Base-by-base conservation (phyloP, 1,139 yeast genomes). In the Citeromyces siamensis region DNA sequence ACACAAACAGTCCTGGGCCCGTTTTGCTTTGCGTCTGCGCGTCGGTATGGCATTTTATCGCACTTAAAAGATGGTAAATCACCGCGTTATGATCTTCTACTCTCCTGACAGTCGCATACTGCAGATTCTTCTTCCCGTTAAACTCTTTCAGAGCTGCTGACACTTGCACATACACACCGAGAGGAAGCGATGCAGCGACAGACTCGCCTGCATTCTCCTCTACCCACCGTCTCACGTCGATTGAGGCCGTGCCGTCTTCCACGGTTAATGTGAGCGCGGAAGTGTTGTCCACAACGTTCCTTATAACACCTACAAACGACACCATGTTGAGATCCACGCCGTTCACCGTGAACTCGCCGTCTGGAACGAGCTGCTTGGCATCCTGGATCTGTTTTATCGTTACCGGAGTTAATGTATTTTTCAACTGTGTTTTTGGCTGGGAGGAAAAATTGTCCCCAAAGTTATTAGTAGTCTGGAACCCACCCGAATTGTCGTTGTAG, bases 211-310 rank as follows among this genome's bases (percentile, higher is more conserved):
- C 64, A 26, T 57, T 50, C 37, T 74, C 75, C 43, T 77, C 77
- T 35, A 72, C 62, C 88, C 93, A 83, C 45, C 70, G 68, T 46
- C 82, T 70, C 32, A 82, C 68, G 34, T 80, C 85, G 17, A 77
- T 61, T 3, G 75, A 64, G 1, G 94, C 94, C 0, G 95, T 81
- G 3, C 95, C 94, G 52, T 88, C 96, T 49, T 85, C 95, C 16
- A 85, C 52, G 19, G 77, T 70, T 40, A 81, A 56, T 10, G 62
- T 59, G 31, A 77, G 59, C 7, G 71, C 64, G 16, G 78, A 64
- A 0, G 78, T 66, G 36, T 68, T 68, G 37, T 71, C 58, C 19
- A 66, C 71, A 8, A 71, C 64, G 37, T 64, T 64, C 40, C 78
- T 56, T 14, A 72, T 58, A 12, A 71, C 64, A 0, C 78, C 79